phyloP scores from a whole-genome alignment of 305 asterid genomes.

The Fraxinus velutina region DNA sequence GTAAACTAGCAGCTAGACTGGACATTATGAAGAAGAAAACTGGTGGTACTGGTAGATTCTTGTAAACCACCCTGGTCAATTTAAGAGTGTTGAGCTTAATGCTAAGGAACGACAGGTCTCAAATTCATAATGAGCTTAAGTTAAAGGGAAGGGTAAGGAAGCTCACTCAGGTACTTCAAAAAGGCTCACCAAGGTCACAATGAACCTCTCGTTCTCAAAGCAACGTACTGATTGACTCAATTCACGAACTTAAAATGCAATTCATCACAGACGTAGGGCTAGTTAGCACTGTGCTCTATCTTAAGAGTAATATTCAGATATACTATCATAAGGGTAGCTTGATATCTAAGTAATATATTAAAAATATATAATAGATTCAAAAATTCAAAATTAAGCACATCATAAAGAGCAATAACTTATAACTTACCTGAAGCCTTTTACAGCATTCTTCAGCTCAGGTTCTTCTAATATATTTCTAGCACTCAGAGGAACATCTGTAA shows the following conservation, averaged over 20 bases:
- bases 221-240: not conserved
- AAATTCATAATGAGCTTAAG: not conserved
- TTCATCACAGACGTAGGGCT: not conserved
- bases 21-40: not conserved
- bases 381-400: not conserved
- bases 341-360: not conserved
- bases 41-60: not conserved
- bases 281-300: not conserved
- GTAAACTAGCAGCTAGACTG: not conserved
- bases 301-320: not conserved
- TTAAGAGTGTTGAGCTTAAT: not conserved
- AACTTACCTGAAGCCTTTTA: slow-evolving; percentile 68
- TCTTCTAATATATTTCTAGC: slow-evolving; percentile 88
- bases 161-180: not conserved
- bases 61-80: not conserved
- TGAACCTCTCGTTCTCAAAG: not conserved
- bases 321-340: not conserved
- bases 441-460: slow-evolving; percentile 76
- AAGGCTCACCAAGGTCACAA: not conserved
- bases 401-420: slow-evolving; percentile 19
- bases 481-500: slow-evolving; percentile 66
- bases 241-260: not conserved
- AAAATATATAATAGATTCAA: not conserved
- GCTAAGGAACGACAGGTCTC: not conserved
- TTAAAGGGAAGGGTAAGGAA: not conserved